Conservation (phyloP, 2,329 filamentous ascomycete species). For the Colletotrichum coccodes region DNA sequence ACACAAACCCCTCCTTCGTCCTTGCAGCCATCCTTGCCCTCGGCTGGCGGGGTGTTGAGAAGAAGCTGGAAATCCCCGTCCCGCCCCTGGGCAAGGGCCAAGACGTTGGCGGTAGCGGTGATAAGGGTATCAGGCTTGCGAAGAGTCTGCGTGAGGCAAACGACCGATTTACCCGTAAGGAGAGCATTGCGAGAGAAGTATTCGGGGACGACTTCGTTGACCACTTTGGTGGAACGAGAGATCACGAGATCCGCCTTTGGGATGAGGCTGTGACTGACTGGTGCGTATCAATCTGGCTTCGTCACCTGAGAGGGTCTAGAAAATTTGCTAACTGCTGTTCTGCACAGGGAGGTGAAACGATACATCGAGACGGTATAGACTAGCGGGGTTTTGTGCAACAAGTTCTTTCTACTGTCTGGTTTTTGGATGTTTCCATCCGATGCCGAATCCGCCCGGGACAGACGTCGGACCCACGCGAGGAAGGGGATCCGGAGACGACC, state of each 20-base stretch:
- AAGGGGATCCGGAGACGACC: background rate
- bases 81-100: constrained; percentile 88
- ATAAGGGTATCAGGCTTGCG: constrained; percentile 81
- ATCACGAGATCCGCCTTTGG: constrained; percentile 91
- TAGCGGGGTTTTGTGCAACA: background rate
- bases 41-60: constrained; percentile 91
- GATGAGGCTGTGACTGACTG: constrained; percentile 98
- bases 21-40: constrained; percentile 87
- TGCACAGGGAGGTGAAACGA: constrained; percentile 76
- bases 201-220: constrained; percentile 97
- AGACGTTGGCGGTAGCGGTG: constrained; percentile 77
- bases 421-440: background rate
- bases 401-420: background rate
- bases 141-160: constrained; percentile 89
- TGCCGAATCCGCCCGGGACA: background rate
- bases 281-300: constrained; percentile 62
- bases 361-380: constrained; percentile 80
- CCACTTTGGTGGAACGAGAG: constrained; percentile 90
- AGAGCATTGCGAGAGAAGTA: constrained; percentile 90
- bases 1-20: constrained; percentile 89
- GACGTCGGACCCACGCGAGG: constrained; percentile 7
- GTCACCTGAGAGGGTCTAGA: background rate
- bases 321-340: background rate
- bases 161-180: constrained; percentile 77
- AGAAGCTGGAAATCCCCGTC: constrained; percentile 85